A percentile compares a stretch with the other conserved stretches of the same genome.
phyloP scores from a whole-genome alignment of 345 rosid species.

The Eucalyptus cloeziana region DNA sequence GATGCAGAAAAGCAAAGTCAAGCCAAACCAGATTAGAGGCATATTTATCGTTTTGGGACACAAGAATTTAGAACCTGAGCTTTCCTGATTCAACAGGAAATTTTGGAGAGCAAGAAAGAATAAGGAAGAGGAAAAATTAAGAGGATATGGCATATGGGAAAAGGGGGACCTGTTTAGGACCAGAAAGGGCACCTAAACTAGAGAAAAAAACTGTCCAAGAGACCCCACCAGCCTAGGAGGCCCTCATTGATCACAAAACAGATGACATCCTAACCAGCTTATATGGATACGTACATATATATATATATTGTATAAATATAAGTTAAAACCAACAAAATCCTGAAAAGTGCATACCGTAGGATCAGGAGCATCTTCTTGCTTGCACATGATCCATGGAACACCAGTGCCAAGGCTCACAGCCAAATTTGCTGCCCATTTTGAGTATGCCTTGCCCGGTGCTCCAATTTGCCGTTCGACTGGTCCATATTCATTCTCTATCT shows the following conservation, averaged over 20 bases:
- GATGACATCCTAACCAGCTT: not conserved
- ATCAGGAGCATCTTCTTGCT: slow-evolving; percentile 40
- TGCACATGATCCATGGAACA: slow-evolving; percentile 52
- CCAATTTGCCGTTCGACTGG: slow-evolving; percentile 1
- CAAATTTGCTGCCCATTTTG: slow-evolving; percentile 36
- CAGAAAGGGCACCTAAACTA: not conserved
- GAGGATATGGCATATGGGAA: not conserved
- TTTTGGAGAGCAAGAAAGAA: not conserved
- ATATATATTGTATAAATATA: not conserved
- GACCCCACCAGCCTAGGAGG: not conserved
- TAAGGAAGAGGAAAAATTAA: not conserved
- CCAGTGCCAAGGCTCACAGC: slow-evolving; percentile 31
- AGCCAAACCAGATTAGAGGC: not conserved
- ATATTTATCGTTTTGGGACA: not conserved
- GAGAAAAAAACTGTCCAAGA: not conserved
- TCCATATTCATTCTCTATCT: slow-evolving; percentile 11
- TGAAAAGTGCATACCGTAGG: slow-evolving; percentile 5
- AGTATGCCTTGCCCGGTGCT: slow-evolving; percentile 3
- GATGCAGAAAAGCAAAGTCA: not conserved
- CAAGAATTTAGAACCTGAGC: not conserved
- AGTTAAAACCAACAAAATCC: not conserved
- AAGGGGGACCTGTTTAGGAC: not conserved
- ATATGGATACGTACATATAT: not conserved
- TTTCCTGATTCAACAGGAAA: not conserved
- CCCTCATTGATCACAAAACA: not conserved